Conservation (phyloP, 1,284 basidiomycete species). For the Heterobasidion occidentale region DNA sequence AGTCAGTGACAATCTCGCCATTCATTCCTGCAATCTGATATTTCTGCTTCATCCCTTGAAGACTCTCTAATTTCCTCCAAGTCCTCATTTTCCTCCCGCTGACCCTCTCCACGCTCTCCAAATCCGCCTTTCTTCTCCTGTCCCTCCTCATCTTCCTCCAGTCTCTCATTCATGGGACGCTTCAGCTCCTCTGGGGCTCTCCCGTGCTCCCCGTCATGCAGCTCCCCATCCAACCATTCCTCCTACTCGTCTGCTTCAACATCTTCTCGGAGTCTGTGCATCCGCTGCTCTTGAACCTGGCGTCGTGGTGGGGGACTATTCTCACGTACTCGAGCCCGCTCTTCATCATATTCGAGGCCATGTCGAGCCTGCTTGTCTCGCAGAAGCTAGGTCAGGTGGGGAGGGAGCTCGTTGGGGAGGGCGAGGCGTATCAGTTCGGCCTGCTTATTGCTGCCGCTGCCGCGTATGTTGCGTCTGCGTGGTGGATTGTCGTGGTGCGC, state of each 20-base stretch:
- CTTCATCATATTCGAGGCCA: conserved; percentile 76
- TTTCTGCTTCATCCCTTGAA: conserved; percentile 16
- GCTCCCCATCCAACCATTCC: conserved; percentile 73
- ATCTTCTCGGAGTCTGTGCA: conserved; percentile 58
- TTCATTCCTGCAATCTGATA: conserved; percentile 1
- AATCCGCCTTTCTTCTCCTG: conserved; percentile 71
- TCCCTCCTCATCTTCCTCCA: conserved; percentile 73
- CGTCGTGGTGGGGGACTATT: conserved; percentile 65
- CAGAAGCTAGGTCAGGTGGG: conserved; percentile 74
- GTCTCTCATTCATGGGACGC: conserved; percentile 68
- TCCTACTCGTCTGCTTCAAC: conserved; percentile 77
- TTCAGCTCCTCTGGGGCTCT: conserved; percentile 60
- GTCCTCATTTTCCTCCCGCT: conserved; percentile 80
- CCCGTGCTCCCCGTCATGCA: conserved; percentile 65
- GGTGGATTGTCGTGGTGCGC: conserved; percentile 74
- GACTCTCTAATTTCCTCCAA: conserved; percentile 69
- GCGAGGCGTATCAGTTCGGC: conserved; percentile 68
- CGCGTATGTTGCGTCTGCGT: conserved; percentile 70
- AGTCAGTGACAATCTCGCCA: conserved; percentile 26
- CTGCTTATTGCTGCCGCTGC: conserved; percentile 66
- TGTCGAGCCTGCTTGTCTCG: conserved; percentile 75
- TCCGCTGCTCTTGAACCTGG: conserved; percentile 47
- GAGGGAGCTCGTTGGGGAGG: conserved; percentile 58
- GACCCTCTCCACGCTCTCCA: conserved; percentile 73
- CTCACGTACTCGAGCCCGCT: conserved; percentile 67